These are phyloP conservation scores for Lanmaoa pseudosensibilis DNA, from an alignment of 768 basidiomycete genomes.

Conservation along the genomic window DNA sequence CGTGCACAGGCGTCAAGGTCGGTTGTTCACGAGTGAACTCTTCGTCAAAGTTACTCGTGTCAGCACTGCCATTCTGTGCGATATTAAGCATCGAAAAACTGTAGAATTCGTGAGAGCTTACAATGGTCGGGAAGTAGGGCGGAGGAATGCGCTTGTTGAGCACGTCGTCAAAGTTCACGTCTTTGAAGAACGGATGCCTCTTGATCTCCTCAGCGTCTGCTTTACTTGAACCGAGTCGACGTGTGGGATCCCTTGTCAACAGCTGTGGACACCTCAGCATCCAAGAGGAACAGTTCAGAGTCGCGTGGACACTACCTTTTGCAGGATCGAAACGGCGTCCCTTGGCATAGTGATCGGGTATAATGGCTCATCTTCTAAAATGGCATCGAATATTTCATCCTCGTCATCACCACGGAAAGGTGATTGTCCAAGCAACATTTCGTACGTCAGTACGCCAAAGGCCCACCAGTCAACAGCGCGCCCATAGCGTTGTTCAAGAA, in stretches of 20 bases:
- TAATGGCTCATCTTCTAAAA: conserved; percentile 95
- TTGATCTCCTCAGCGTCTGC: conserved; percentile 97
- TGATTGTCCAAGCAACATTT: conserved; percentile 98
- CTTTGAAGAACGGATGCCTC: conserved; percentile 97
- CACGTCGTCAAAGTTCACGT: conserved; percentile 97
- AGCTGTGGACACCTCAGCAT: conserved; percentile 49
- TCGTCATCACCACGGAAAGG: conserved; percentile 99
- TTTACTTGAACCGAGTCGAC: conserved; percentile 88
- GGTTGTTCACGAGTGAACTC: conserved; percentile 98
- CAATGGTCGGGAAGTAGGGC: conserved; percentile 96
- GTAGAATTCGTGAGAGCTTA: conserved; percentile 39
- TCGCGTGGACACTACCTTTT: conserved; percentile 60
- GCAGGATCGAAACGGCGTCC: conserved; percentile 92
- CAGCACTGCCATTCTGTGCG: conserved; percentile 73
- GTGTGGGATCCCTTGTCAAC: conserved; percentile 85
- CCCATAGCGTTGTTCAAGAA: conserved; percentile 98
- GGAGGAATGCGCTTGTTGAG: conserved; percentile 95
- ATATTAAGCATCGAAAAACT: conserved; percentile 9
- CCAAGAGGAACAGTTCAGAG: not conserved
- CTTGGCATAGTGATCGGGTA: conserved; percentile 99
- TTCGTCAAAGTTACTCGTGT: conserved; percentile 93
- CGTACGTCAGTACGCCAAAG: conserved; percentile 96
- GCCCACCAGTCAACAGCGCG: conserved; percentile 99
- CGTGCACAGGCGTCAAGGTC: conserved; percentile 95
- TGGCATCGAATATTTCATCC: conserved; percentile 99